Base-by-base conservation (phyloP, 495 filamentous ascomycete species). In the Daldinia caldariorum region DNA sequence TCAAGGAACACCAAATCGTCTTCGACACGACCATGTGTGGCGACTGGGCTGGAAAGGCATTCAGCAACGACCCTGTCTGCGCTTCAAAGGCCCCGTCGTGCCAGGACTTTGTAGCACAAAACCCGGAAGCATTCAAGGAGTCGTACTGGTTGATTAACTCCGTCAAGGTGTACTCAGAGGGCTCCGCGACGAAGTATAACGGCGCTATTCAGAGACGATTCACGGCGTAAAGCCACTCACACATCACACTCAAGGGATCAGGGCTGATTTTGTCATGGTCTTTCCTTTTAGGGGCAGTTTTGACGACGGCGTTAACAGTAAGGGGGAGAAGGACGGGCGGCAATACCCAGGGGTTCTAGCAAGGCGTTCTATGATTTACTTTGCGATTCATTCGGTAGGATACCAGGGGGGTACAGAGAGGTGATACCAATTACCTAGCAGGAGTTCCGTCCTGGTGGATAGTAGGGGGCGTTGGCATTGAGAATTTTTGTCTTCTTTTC, bases 11-110 rank as follows among this genome's bases (percentile, higher is more conserved):
- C 78, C 84, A 86, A 12, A 90, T 97, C 56, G 83, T 96, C 61
- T 89, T 97, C 75, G 87, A 98, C 78, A 91, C 88, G 0, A 91
- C 89, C 0, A 93, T 97, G 80, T 97, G 94, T 78, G 94, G 94
- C 39, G 89, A 92, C 67, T 97, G 92, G 92, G 93, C 93, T 16
- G 94, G 92, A 37, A 81, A 85, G 51, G 86, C 87, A 29, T 89
- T 84, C 82, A 57, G 35, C 12, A 13, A 31, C 10, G 79, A 83
- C 63, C 26, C 65, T 10, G 74, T 75, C 45, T 87, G 85, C 72
- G 63, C 70, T 22, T 59, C 75, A 50, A 77, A 79, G 63, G 85
- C 82, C 4, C 32, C 77, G 8, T 87, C 83, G 38, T 93, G 91
- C 73, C 74, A 85, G 59, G 84, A 83, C 13, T 92, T 85, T 70